A percentile compares a stretch with the other conserved stretches of the same genome.
phyloP scores from a whole-genome alignment of 2,329 filamentous ascomycete species.

The Beauveria sp. region DNA sequence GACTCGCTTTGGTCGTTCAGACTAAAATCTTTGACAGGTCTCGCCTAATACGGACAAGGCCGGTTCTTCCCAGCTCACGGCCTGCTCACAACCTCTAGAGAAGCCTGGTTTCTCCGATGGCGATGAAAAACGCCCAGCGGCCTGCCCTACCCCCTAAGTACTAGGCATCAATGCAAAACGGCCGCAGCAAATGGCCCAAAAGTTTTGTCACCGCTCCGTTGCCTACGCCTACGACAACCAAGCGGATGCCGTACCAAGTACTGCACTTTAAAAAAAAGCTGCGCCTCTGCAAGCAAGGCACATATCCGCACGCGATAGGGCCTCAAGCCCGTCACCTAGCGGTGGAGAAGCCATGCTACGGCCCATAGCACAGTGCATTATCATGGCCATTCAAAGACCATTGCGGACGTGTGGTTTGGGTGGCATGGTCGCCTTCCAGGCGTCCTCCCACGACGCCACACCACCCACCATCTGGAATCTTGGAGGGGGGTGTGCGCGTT shows the following conservation, averaged over 20 bases:
- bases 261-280: too few species aligned
- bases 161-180: not conserved
- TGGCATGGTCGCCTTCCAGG: not conserved
- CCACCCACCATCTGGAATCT: not conserved
- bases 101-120: slow-evolving; percentile 2
- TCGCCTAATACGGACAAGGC: slow-evolving; percentile 11
- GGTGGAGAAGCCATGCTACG: too few species aligned
- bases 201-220: not conserved
- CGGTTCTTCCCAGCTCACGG: not conserved
- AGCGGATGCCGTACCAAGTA: too few species aligned
- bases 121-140: not conserved
- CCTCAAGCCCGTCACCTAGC: too few species aligned
- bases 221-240: not conserved
- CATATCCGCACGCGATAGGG: too few species aligned
- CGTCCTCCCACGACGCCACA: not conserved
- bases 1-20: not conserved
- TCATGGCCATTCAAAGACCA: not conserved
- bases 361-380: not conserved
- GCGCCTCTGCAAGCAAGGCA: too few species aligned
- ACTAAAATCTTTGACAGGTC: not conserved
- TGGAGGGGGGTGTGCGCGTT: slow-evolving; percentile 6
- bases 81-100: not conserved
- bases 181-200: not conserved
- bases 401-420: too few species aligned
- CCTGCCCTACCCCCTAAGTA: not conserved